phyloP scores from a whole-genome alignment of 2,329 filamentous ascomycete genomes.

The Fusarium nurragi region DNA sequence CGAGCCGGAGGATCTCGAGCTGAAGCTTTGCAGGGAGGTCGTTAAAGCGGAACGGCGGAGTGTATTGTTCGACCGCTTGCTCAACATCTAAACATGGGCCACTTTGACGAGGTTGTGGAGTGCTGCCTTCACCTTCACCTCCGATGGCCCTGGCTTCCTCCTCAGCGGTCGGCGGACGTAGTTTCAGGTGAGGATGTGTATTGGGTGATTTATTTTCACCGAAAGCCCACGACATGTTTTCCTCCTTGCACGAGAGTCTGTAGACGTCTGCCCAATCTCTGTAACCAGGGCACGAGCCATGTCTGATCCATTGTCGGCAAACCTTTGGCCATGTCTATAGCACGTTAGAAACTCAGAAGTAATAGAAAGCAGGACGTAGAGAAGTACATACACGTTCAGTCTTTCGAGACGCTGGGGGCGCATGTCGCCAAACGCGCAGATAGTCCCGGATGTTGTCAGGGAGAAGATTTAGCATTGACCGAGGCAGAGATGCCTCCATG shows the following conservation, averaged over 20 bases:
- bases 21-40: slow-evolving; percentile 47
- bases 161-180: slow-evolving; percentile 1
- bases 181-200: slow-evolving; percentile 24
- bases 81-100: neutral
- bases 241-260: slow-evolving; percentile 29
- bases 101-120: neutral
- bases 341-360: neutral
- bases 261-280: slow-evolving; percentile 15
- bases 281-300: rapidly evolving
- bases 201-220: neutral
- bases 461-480: rapidly evolving
- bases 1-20: slow-evolving; percentile 49
- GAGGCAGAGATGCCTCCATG: neutral
- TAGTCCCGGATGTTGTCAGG: neutral
- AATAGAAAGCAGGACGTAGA: rapidly evolving
- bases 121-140: neutral
- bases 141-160: neutral
- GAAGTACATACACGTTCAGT: slow-evolving; percentile 11
- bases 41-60: slow-evolving; percentile 44
- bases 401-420: neutral
- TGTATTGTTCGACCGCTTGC: neutral
- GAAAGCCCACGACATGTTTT: slow-evolving; percentile 32
- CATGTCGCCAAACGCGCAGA: neutral
- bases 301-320: neutral
- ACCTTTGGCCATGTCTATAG: slow-evolving; percentile 18